Percentiles rank a stretch among this genome's conserved stretches.
These are phyloP conservation scores for Xylariaceae sp. DNA, from an alignment of 2,329 filamentous ascomycete species.

Conservation along the genomic window DNA sequence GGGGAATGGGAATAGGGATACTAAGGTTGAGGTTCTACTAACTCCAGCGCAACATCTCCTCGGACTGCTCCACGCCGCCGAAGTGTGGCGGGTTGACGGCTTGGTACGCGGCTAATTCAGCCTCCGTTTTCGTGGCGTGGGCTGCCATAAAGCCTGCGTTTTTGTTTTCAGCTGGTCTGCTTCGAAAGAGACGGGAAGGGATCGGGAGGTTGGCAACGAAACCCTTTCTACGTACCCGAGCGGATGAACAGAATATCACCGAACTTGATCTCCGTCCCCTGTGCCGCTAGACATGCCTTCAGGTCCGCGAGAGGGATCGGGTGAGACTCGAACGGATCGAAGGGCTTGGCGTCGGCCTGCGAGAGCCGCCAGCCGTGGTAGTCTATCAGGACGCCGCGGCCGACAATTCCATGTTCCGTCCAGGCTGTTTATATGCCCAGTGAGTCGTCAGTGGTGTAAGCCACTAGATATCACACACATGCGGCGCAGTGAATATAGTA, in stretches of 20 bases:
- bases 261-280: conserved; percentile 52
- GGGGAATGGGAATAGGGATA: neutral
- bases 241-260: conserved; percentile 57
- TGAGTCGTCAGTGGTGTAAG: conserved; percentile 4
- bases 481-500: neutral
- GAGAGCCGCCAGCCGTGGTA: conserved; percentile 51
- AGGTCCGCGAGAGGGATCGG: conserved; percentile 44
- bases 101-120: conserved; percentile 42
- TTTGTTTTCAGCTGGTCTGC: neutral
- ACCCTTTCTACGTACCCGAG: conserved; percentile 34
- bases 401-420: conserved; percentile 57
- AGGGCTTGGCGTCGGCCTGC: conserved; percentile 37
- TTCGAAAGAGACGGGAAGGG: neutral
- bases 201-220: neutral
- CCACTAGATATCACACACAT: neutral
- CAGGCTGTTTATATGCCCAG: conserved; percentile 40
- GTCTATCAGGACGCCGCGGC: conserved; percentile 57
- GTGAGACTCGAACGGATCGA: conserved; percentile 39
- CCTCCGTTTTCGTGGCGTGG: conserved; percentile 40
- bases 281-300: conserved; percentile 45
- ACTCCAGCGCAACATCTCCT: conserved; percentile 42
- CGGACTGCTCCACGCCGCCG: conserved; percentile 51
- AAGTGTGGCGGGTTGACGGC: conserved; percentile 45
- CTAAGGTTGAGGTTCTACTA: too few relatives aligned
- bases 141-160: conserved; percentile 46